Evolutionary conservation across 1,139 yeast species (phyloP), one percentile per base, ranked within the genome.

Genomic region (Protomyces pachydermus): DNA sequence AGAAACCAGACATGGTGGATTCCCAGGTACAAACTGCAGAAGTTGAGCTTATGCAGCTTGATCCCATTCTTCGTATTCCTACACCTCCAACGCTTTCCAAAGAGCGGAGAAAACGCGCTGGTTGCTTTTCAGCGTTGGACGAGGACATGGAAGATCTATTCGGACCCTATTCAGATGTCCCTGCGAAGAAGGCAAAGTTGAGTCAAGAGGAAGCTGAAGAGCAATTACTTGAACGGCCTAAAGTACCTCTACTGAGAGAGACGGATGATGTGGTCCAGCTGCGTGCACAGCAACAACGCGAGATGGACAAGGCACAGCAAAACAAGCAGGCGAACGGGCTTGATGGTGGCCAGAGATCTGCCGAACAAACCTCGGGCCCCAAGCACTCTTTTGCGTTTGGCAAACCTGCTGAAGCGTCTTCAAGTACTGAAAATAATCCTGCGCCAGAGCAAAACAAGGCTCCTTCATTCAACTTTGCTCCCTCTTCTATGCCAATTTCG

Each of bases 121-220:
- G 67, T 4, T 65, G 63, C 50, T 65, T 65, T 34, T 61, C 65
- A 20, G 67, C 67, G n/a, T 46, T 61, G 25, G 67, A 65, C 34
- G 67, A 65, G 42, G 67, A 65, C 23, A 54, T 65, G 56, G 67
- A 65, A 28, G 66, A 63, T 35, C n/a, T 56, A 8, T 63, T 64
- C 20, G 67, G 67, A 25, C 66, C 66, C 12, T 54, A 60, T 18
- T 14, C 56, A n/a, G 66, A 65, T 18, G 20, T 64, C 16, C 64
- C 65, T 3, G 35, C 48, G 25, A 61, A 61, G 42, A 52, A 54
- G 16, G 35, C 28, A n/a, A 55, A 50, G n/a, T 5, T 55, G 50
- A 37, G 16, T n/a, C 18, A 18, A 16, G 52, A 60, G n/a, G 48
- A 55, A 23, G 42, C 39, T 35, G 61, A 35, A n/a, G 61, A 61